Evolutionary conservation across 176 grass and related monocot genomes (phyloP).

Genomic region (Olyra latifolia): DNA sequence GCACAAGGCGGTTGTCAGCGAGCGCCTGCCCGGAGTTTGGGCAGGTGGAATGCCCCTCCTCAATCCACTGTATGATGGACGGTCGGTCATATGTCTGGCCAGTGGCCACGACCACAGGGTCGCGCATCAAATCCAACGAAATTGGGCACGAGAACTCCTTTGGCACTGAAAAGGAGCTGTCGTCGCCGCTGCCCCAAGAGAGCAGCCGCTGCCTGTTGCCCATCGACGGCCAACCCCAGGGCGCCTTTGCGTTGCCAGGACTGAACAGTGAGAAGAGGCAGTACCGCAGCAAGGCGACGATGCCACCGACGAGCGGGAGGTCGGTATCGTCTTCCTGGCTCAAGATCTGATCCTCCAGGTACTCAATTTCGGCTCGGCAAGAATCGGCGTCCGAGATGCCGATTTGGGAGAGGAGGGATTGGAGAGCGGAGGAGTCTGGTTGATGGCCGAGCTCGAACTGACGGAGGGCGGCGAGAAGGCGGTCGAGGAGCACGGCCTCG

Average conservation of each 20-base stretch:
- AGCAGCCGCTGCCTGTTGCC: slow-evolving; percentile 50
- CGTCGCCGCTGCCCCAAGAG: slow-evolving; percentile 51
- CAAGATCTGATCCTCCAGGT: slow-evolving; percentile 83
- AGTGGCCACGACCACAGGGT: slow-evolving; percentile 82
- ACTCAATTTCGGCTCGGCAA: slow-evolving; percentile 75
- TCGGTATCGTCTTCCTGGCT: slow-evolving; percentile 79
- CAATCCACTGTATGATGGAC: slow-evolving; percentile 92
- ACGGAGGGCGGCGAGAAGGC: slow-evolving; percentile 50
- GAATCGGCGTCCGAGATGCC: slow-evolving; percentile 47
- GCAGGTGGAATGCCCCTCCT: slow-evolving; percentile 90
- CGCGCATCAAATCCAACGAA: slow-evolving; percentile 83
- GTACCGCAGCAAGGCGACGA: slow-evolving; percentile 72
- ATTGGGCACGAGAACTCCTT: slow-evolving; percentile 98
- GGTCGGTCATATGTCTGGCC: slow-evolving; percentile 91
- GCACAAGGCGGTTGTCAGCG: slow-evolving; percentile 52
- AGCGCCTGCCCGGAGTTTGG: slow-evolving; percentile 78
- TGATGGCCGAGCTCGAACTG: slow-evolving; percentile 50
- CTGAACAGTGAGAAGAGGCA: slow-evolving; percentile 78
- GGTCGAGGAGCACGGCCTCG: slow-evolving; percentile 51
- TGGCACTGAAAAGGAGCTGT: slow-evolving; percentile 70
- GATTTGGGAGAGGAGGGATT: slow-evolving; percentile 51
- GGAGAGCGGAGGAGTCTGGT: slow-evolving; percentile 42
- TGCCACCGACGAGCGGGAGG: slow-evolving; percentile 57
- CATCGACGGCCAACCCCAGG: slow-evolving; percentile 28
- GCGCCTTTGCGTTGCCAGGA: slow-evolving; percentile 24